Evolutionary conservation across 148 eudicot genomes (phyloP), one percentile per base, ranked within the genome.

Genomic region (Chenopodium album): DNA sequence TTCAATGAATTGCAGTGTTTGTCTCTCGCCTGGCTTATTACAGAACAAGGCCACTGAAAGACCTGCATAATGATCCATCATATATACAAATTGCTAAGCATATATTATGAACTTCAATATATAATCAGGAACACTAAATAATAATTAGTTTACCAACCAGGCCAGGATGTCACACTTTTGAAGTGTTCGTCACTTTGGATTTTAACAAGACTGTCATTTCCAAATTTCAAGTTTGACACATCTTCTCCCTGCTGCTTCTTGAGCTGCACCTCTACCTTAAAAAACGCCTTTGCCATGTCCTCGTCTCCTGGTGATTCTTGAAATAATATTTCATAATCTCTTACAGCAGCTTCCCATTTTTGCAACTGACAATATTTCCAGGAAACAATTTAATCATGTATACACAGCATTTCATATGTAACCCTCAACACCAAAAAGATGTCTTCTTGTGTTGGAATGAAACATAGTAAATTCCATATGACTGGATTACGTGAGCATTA

Each of bases 251-350:
- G 81, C 60, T 83, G 85, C 77, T 83, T 90, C 80, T 80, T 88
- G 63, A 91, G 81, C 8, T 86, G 86, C 78, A 75, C 17, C 76
- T 86, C 89, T 26, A 95, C 88, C 80, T 94, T 93, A 66, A 89
- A 90, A 87, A 90, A 79, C 20, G 89, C 89, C 71, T 74, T 84
- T 16, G 80, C 87, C 52, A 88, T 89, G 52, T 86, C 93, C 78
- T 88, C 94, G 8, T 96, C 92, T 31, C 90, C 90, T 1, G 94
- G 98, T 23, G 89, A 87, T 78, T 90, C 95, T 84, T 81, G 85
- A 64, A 84, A 46, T 87, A 96, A 77, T 80, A 88, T 68, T 83
- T 92, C 97, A 59, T 91, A 96, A 81, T 96, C 99, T 86, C 90
- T 84, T 29, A 89, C 23, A 34, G 94, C 89, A 2, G 87, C 89